Base-by-base conservation (phyloP, 2,329 filamentous ascomycete species). In the Microdochium nivale region DNA sequence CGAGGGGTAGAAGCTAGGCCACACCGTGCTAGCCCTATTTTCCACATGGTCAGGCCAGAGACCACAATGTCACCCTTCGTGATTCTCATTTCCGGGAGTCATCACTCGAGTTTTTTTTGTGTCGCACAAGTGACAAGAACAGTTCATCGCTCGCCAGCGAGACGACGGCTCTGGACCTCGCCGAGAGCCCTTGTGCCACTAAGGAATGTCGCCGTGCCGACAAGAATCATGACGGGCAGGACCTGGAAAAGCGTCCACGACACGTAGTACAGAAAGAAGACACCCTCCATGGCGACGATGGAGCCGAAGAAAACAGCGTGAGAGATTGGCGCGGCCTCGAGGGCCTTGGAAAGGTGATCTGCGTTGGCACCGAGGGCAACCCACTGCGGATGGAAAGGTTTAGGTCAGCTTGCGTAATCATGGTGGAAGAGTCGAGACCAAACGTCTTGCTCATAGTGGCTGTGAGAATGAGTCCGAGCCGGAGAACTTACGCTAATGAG, bases 201-300 rank as follows among this genome's bases (percentile, higher is more conserved):
- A 56, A 97, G 69, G 65, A 95, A 89, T 11, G 88, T 82, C 51
- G 90, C 80, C 25, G 79, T 70, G 16, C 84, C 83, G 27, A 94
- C 80, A 44, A 84, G 71, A 32, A 76, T 76, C 51, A 86, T 83
- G 25, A 83, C 84, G 3, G 90, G 91, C 49, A 99, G 76, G 14
- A 83, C 83, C 74, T 96, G 86, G 78, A 97, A 96, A 47, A 99
- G 76, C 64, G 86, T 96, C 91, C 92, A 96, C 64, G 74, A 82
- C 50, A 81, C 86, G 72, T 97, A 97, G 78, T 99, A 99, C 58
- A 96, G 72, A 75, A 94, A 92, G 72, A 99, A 96, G 52, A 96
- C 84, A 16, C 81, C 87, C 69, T 99, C 94, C 76, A 99, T 88
- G 23, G 84, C 83, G 37, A 96, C 55, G 52, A 99, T 83, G 4